A percentile compares a stretch with the other conserved stretches of the same genome.
phyloP scores from a whole-genome alignment of 2,329 filamentous ascomycete genomes.

The Hirsutella rhossiliensis region DNA sequence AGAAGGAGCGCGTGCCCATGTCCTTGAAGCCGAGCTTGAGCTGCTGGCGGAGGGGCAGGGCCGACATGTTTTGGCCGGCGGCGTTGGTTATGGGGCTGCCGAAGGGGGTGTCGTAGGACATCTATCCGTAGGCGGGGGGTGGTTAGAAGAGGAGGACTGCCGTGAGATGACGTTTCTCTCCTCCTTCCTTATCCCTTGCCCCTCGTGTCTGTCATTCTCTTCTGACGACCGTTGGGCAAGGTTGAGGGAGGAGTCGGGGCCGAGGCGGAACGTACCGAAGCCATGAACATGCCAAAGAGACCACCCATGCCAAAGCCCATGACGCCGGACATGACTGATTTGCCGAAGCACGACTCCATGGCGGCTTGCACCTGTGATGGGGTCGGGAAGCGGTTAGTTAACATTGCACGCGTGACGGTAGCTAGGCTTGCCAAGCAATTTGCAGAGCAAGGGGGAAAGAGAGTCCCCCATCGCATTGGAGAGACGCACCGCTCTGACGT shows the following conservation, averaged over 20 bases:
- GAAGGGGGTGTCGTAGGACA: slow-evolving; percentile 95
- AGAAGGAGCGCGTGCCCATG: slow-evolving; percentile 77
- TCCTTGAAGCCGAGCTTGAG: slow-evolving; percentile 80
- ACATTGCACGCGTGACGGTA: neutral
- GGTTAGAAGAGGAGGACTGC: neutral
- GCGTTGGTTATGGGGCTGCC: slow-evolving; percentile 34
- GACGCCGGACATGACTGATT: slow-evolving; percentile 78
- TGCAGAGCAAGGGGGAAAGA: neutral
- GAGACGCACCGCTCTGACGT: slow-evolving; percentile 34
- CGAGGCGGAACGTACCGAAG: slow-evolving; percentile 54
- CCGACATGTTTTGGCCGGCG: slow-evolving; percentile 26
- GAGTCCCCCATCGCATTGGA: no score
- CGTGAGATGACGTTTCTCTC: no score
- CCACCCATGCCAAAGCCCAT: slow-evolving; percentile 93
- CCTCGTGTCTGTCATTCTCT: neutral
- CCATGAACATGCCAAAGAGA: slow-evolving; percentile 95
- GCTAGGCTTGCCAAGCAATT: neutral
- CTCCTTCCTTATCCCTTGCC: neutral
- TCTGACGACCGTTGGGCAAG: neutral
- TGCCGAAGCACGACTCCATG: slow-evolving; percentile 88
- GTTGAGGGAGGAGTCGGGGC: slow-evolving; percentile 1
- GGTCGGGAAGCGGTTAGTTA: neutral
- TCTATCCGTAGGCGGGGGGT: slow-evolving; percentile 37
- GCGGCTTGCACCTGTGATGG: slow-evolving; percentile 56
- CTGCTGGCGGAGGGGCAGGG: slow-evolving; percentile 76